Base-by-base conservation (phyloP, 2,329 filamentous ascomycete species). In the Aspergillus alliaceus region DNA sequence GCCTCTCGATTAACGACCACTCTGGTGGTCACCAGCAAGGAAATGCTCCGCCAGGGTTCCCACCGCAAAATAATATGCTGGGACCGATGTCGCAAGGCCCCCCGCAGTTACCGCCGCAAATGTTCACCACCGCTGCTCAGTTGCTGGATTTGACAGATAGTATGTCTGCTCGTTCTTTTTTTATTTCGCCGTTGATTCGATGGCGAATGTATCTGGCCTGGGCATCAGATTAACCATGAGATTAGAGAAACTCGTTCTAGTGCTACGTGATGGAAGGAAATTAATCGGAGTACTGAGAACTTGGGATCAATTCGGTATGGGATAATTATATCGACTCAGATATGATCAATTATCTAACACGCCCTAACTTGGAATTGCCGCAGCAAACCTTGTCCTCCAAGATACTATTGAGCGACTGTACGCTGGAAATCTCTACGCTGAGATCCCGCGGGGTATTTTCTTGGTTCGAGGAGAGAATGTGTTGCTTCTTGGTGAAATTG, bases 51-150 rank as follows among this genome's bases (percentile, higher is more conserved):
- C 70, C 68, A 49, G 66, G 67, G 48, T 65, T 64, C 15, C 55
- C 66, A 15, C 62, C 64, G 48, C 67, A 59, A 29, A 62, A 62
- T 29, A 63, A 72, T 61, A 61, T 61, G 42, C 64, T 72, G 35
- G 71, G 69, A 14, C 65, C 69, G 31, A 63, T 67, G 61, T 64
- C 66, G 20, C 72, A 75, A 46, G 78, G 77, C 3, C 74, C 76
- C 15, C 78, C 79, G 22, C 79, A 81, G 64, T 69, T 81, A 55
- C 79, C 79, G 14, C 93, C 93, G 58, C 93, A 99, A 80, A 97
- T 98, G 89, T 99, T 99, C 79, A 96, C 95, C 18, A 99, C 95
- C 31, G 95, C 95, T 31, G 93, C 95, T 54, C 95, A 98, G 80
- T 82, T 99, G 58, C 81, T 99, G 58, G 95, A 99, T 74, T 83